Evolutionary conservation across 192 early-diverging fungal species (phyloP), one percentile per base, ranked within the genome.

Genomic region (Fimicolochytrium jonesii): DNA sequence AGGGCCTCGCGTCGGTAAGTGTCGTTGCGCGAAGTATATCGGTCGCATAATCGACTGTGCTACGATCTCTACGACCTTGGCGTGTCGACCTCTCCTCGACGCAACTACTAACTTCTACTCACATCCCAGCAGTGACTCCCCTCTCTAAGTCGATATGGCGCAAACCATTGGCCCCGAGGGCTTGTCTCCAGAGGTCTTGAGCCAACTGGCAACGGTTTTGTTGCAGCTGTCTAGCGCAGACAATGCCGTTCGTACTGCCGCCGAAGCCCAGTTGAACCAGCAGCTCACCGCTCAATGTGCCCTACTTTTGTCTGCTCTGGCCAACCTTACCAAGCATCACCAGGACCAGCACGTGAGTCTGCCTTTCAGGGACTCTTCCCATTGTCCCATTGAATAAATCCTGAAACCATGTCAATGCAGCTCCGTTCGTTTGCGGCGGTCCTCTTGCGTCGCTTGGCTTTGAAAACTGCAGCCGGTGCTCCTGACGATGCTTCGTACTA

Each of bases 361-460:
- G 49, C 0, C 9, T 15, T 35, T 52, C 30, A 30, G 11, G 7
- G 9, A 17, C 17, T 39, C 37, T 11, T 39, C 9, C 37, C 37
- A 39, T 17, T 39, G 20, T 10, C 26, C 53, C 31, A 33, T 17
- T 6, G 23, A 13, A 17, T 55, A 11, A 48, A 7, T 10, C 6
- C 9, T 29, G 10, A 33, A 30, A 33, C 53, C 9, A 22, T 6
- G 17, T 36, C 6, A 10, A 36, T 30, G 28, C 56, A 86, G 83
- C 64, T 88, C 6, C 87, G 88, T 18, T 80, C 82, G 7, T 84
- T 88, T 61, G 74, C 87, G 2, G 68, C 81, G 22, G 76, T 91
- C 39, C 76, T 91, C 34, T 74, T 90, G 63, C 86, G 90, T 25
- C 78, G 87, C 20, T 72, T 87, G 37, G 80, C 90, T 7, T 70